Evolutionary conservation across 129 eudicot species (phyloP).

Genomic region (Flaveria brownii): DNA sequence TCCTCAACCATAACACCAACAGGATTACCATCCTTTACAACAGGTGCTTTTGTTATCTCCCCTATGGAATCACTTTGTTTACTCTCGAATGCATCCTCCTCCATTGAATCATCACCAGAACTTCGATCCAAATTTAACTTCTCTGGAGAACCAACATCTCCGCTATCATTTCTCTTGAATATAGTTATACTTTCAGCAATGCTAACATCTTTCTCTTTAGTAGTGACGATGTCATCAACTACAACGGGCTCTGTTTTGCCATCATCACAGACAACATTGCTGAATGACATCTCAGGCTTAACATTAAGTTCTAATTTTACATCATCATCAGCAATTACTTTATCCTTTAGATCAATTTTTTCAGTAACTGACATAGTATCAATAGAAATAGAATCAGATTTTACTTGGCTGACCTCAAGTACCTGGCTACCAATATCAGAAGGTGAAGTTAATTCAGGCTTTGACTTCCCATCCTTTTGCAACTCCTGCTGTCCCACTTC

Average conservation of each 20-base stretch:
- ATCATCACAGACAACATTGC: constrained; percentile 46
- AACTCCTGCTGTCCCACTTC: constrained; percentile 31
- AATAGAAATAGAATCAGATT: constrained; percentile 74
- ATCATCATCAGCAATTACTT: constrained; percentile 69
- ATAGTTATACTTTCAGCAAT: no score
- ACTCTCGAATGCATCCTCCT: constrained; percentile 59
- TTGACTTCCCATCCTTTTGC: constrained; percentile 30
- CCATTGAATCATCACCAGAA: constrained; percentile 69
- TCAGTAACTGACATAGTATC: constrained; percentile 66
- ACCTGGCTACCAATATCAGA: constrained; percentile 58
- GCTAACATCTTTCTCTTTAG: constrained; percentile 34
- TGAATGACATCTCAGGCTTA: constrained; percentile 55
- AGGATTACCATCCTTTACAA: constrained; percentile 35
- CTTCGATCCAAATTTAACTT: constrained; percentile 59
- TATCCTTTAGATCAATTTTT: constrained; percentile 73
- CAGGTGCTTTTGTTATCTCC: constrained; percentile 38
- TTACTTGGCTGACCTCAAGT: constrained; percentile 77
- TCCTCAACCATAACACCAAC: constrained; percentile 49
- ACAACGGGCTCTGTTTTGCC: constrained; percentile 24
- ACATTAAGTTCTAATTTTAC: constrained; percentile 70
- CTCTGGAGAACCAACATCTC: constrained; percentile 48
- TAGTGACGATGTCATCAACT: constrained; percentile 30
- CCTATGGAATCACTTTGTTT: constrained; percentile 53
- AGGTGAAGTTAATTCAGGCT: constrained; percentile 19
- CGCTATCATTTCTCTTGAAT: no score